Conservation (phyloP, 371 early-diverging fungal genomes). For the Gilbertella persicaria region DNA sequence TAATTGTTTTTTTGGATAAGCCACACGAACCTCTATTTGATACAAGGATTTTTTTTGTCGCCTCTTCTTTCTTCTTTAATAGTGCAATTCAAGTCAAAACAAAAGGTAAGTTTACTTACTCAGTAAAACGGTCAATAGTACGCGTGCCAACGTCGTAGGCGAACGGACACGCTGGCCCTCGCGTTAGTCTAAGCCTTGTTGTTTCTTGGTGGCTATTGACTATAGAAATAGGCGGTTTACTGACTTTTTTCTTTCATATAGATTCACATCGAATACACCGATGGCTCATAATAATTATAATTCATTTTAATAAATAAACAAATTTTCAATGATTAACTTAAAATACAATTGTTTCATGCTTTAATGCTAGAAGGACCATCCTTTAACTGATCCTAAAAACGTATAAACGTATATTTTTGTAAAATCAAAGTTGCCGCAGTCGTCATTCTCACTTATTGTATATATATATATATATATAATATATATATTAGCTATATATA, state of each 20-base stretch:
- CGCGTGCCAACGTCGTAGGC: conserved; percentile 23
- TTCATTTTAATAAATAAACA: conserved; percentile 7
- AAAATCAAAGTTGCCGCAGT: conserved; percentile 11
- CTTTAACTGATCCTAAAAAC: conserved; percentile 11
- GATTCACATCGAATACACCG: conserved; percentile 1
- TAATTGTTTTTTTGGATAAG: conserved; percentile 1
- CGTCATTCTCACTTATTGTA: conserved; percentile 12
- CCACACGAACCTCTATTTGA: neutral
- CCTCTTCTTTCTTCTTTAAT: conserved; percentile 5
- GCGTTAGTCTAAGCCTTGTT: conserved; percentile 24
- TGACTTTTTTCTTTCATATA: conserved; percentile 18
- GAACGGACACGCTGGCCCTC: conserved; percentile 18
- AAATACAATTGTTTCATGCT: conserved; percentile 9
- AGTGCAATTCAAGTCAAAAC: conserved; percentile 11
- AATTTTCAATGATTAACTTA: conserved; percentile 2
- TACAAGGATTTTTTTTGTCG: neutral
- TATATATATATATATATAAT: too few relatives aligned
- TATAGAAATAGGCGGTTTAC: conserved; percentile 22
- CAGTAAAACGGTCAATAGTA: conserved; percentile 24
- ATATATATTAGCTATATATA: too few relatives aligned
- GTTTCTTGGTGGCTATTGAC: conserved; percentile 17
- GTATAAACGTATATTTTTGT: conserved; percentile 6
- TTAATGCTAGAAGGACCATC: conserved; percentile 5
- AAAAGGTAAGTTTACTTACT: conserved; percentile 21
- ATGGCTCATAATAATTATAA: conserved; percentile 8